A percentile compares a stretch with the other conserved stretches of the same genome.
Evolutionary conservation across 805 yeast genomes (phyloP).

Genomic region (Yamadazyma scolyti): DNA sequence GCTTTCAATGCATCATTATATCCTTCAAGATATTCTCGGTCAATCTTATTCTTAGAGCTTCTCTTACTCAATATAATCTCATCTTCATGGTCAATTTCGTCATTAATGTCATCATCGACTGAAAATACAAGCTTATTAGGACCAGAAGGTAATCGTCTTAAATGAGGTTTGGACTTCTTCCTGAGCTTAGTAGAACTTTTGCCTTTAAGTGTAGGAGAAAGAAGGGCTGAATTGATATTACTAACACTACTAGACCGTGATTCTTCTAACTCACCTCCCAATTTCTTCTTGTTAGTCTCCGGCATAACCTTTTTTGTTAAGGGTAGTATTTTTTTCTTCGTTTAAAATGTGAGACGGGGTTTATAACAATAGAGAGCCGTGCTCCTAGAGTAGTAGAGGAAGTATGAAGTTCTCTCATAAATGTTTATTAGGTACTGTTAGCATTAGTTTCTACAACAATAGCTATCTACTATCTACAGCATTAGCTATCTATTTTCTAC

Average conservation of each 20-base stretch:
- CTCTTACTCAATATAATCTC: conserved; percentile 48
- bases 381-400: too few species aligned
- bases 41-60: conserved; percentile 13
- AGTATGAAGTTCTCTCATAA: too few species aligned
- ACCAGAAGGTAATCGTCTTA: conserved; percentile 21
- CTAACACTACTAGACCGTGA: conserved; percentile 8
- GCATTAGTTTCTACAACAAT: too few species aligned
- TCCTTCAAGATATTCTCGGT: conserved; percentile 59
- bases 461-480: too few species aligned
- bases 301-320: conserved; percentile 1
- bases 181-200: conserved; percentile 12
- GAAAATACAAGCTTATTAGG: conserved; percentile 50
- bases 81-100: conserved; percentile 46
- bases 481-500: too few species aligned
- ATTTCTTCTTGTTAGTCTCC: conserved; percentile 3
- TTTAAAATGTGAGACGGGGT: too few species aligned
- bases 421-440: too few species aligned
- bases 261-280: conserved; percentile 1
- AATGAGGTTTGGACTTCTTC: conserved; percentile 26
- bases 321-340: too few species aligned
- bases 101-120: conserved; percentile 80
- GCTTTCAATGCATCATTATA: conserved; percentile 63
- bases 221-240: conserved; percentile 3
- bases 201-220: conserved; percentile 13
- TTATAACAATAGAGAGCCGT: too few species aligned